Percentiles rank a stretch among this genome's conserved stretches.
Conservation (phyloP, 2,329 filamentous ascomycete species). For the Cladosporium colombiae region DNA sequence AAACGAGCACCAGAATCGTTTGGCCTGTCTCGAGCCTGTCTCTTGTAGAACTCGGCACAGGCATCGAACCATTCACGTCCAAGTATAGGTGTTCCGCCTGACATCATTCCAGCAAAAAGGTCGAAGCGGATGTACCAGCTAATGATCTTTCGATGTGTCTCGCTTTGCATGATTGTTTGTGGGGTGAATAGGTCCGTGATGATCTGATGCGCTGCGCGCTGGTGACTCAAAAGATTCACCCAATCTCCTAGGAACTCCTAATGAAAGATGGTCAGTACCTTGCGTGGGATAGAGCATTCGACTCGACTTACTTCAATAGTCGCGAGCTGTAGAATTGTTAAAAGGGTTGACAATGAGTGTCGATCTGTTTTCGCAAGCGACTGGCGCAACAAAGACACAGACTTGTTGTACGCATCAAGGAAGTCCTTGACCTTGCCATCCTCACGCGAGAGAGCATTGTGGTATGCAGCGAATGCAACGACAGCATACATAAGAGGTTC, state of each 20-base stretch:
- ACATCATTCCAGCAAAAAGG: constrained; percentile 78
- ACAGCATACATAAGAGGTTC: constrained; percentile 84
- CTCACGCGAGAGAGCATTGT: constrained; percentile 70
- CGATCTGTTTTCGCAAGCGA: constrained; percentile 70
- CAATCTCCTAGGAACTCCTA: constrained; percentile 95
- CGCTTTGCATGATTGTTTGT: constrained; percentile 69
- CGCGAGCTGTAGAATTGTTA: constrained; percentile 88
- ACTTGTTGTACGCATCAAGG: constrained; percentile 85
- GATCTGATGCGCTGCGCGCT: constrained; percentile 83
- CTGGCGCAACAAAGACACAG: constrained; percentile 73
- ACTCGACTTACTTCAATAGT: constrained; percentile 75
- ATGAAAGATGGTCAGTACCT: neutral
- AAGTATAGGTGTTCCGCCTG: constrained; percentile 72
- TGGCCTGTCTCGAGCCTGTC: constrained; percentile 61
- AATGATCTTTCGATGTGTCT: constrained; percentile 71
- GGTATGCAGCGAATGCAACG: constrained; percentile 86
- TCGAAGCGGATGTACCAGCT: constrained; percentile 93
- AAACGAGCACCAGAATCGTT: constrained; percentile 65
- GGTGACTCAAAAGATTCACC: constrained; percentile 89
- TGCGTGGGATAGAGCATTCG: neutral
- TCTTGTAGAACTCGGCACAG: constrained; percentile 63
- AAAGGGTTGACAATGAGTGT: constrained; percentile 70
- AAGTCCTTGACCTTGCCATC: constrained; percentile 78
- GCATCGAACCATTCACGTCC: constrained; percentile 75
- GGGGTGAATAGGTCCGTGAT: constrained; percentile 77